These are phyloP conservation scores for Kodamaea sp. DNA, from an alignment of 1,139 yeast species.

Conservation along the genomic window DNA sequence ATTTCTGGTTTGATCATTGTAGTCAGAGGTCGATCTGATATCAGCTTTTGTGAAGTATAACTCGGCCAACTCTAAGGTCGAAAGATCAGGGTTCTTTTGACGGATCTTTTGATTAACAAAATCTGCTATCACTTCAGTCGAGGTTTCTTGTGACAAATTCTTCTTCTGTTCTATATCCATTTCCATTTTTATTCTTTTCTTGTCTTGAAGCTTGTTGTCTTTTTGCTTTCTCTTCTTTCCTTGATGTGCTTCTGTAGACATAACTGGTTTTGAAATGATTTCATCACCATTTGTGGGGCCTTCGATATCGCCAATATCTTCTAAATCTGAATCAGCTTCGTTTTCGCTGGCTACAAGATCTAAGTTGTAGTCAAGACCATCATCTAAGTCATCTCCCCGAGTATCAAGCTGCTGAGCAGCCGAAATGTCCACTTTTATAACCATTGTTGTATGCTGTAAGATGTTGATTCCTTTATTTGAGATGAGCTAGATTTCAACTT, in stretches of 20 bases:
- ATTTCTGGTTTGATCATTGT: conserved; percentile 41
- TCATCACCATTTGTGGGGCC: background rate
- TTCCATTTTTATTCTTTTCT: conserved; percentile 63
- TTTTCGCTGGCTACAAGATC: conserved; percentile 27
- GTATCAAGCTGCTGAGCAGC: background rate
- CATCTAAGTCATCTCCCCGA: conserved; percentile 62
- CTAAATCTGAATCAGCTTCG: background rate
- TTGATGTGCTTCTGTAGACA: conserved; percentile 13
- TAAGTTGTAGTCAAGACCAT: conserved; percentile 60
- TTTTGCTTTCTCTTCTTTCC: conserved; percentile 33
- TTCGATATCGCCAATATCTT: background rate
- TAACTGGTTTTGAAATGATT: conserved; percentile 2
- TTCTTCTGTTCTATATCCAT: conserved; percentile 54
- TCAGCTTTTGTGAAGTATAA: conserved; percentile 49
- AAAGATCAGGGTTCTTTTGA: conserved; percentile 53
- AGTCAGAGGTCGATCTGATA: conserved; percentile 54
- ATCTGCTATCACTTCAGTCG: conserved; percentile 61
- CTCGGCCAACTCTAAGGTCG: conserved; percentile 65
- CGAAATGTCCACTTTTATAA: conserved; percentile 1
- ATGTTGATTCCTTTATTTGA: no score
- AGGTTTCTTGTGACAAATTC: conserved; percentile 45
- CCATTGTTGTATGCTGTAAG: conserved; percentile 8
- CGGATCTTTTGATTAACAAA: conserved; percentile 55
- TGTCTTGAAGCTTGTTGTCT: conserved; percentile 41
- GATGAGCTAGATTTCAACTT: no score